Conservation (phyloP, 108 stramenopile species). For the Fragilaria crotonensis region DNA sequence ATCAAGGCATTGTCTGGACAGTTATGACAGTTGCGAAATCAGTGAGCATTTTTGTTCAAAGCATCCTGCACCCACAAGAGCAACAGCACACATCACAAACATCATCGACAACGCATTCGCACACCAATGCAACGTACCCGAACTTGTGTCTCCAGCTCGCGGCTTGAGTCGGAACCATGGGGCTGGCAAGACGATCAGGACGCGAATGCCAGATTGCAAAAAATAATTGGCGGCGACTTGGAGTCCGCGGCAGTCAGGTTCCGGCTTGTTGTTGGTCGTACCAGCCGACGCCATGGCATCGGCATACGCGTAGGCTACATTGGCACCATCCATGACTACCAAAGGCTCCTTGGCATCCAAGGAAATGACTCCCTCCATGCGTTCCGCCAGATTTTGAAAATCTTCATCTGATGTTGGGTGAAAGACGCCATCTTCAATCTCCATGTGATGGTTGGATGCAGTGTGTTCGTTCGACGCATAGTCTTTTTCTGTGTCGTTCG, state of each 20-base stretch:
- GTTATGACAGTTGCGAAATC: slow-evolving; percentile 5
- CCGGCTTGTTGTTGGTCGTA: slow-evolving; percentile 5
- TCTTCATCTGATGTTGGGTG: background rate
- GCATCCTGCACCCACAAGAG: too few relatives aligned
- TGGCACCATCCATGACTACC: slow-evolving; percentile 80
- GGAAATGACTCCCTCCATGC: slow-evolving; percentile 53
- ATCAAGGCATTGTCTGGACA: slow-evolving; percentile 35
- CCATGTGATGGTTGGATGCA: too few relatives aligned
- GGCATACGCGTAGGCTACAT: slow-evolving; percentile 75
- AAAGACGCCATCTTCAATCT: background rate
- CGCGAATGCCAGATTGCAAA: slow-evolving; percentile 43
- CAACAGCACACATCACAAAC: too few relatives aligned
- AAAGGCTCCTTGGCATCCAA: slow-evolving; percentile 40
- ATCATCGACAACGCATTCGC: background rate
- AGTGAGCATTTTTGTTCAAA: too few relatives aligned
- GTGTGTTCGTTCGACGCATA: background rate
- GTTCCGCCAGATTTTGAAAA: slow-evolving; percentile 22
- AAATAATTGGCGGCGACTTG: slow-evolving; percentile 60
- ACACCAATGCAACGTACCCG: background rate
- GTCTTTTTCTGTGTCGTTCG: background rate
- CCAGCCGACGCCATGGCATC: slow-evolving; percentile 14
- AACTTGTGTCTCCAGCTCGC: slow-evolving; percentile 13
- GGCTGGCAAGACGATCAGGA: slow-evolving; percentile 65
- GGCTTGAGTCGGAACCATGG: slow-evolving; percentile 59
- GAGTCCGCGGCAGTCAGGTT: slow-evolving; percentile 62